Evolutionary conservation across 176 grass and related monocot genomes (phyloP).

Genomic region (Musa acuminata): DNA sequence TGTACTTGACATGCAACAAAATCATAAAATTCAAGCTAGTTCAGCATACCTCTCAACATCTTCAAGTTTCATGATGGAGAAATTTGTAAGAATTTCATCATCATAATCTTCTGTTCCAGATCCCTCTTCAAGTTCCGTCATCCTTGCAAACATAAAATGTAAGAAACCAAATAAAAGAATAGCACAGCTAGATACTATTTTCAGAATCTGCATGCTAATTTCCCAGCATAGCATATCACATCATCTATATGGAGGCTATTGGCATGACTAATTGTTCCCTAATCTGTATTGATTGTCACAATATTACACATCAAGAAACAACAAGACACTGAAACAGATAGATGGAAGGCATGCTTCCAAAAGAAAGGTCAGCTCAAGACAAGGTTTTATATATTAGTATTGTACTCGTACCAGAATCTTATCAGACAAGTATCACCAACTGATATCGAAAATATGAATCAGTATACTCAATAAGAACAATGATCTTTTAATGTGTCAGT

Average conservation of each 20-base stretch:
- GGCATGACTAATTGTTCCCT: neutral
- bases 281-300: neutral
- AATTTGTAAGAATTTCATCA: slow-evolving; percentile 39
- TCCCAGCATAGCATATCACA: neutral
- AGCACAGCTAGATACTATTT: neutral
- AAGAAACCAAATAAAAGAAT: neutral
- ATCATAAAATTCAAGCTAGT: neutral
- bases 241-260: neutral
- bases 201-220: neutral
- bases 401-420: too few relatives aligned
- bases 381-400: too few relatives aligned
- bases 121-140: slow-evolving; percentile 76
- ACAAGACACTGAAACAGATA: too few relatives aligned
- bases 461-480: too few relatives aligned
- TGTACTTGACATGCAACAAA: neutral
- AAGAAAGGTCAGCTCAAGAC: too few relatives aligned
- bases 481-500: too few relatives aligned
- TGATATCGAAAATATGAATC: too few relatives aligned
- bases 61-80: slow-evolving; percentile 17
- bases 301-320: neutral
- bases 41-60: slow-evolving; percentile 29
- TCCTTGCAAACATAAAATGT: slow-evolving; percentile 39
- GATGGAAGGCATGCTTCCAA: too few relatives aligned
- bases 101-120: slow-evolving; percentile 72
- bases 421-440: too few relatives aligned